A percentile compares a stretch with the other conserved stretches of the same genome.
Evolutionary conservation across 257 asterid species (phyloP).

Genomic region (Penstemon barbatus): DNA sequence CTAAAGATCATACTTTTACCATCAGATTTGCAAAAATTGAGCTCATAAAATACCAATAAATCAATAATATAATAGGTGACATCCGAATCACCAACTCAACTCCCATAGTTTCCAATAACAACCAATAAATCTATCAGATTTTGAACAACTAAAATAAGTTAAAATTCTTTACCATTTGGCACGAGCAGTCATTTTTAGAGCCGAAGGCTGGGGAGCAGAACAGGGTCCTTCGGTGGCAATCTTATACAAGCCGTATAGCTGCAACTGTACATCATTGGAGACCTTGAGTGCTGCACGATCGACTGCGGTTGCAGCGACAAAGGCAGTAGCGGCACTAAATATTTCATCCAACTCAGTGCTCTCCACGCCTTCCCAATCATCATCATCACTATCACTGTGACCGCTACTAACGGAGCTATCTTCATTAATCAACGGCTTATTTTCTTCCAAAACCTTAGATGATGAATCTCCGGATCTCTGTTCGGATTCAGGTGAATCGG

Average conservation of each 20-base stretch:
- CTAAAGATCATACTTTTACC: not conserved
- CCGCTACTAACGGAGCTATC: constrained; percentile 33
- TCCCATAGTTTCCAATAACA: not conserved
- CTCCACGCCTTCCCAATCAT: constrained; percentile 99
- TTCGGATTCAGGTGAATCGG: constrained; percentile 46
- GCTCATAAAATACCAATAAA: not conserved
- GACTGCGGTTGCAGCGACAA: constrained; percentile 91
- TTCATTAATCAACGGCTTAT: constrained; percentile 48
- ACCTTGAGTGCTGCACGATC: constrained; percentile 67
- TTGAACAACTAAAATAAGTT: not conserved
- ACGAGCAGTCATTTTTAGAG: constrained; percentile 93
- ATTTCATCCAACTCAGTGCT: constrained; percentile 92
- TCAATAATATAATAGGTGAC: no score
- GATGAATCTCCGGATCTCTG: constrained; percentile 31
- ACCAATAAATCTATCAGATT: not conserved
- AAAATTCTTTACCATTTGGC: constrained; percentile 71
- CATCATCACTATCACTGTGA: constrained; percentile 69
- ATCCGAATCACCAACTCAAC: not conserved
- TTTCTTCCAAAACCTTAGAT: constrained; percentile 37
- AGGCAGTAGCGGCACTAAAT: constrained; percentile 94
- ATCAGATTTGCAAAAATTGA: not conserved
- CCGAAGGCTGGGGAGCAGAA: constrained; percentile 80
- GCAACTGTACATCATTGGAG: constrained; percentile 83
- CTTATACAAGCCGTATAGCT: constrained; percentile 85
- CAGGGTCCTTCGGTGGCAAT: constrained; percentile 98